Conservation (phyloP, 2,329 filamentous ascomycete genomes). For the Acephala macrosclerotiorum region DNA sequence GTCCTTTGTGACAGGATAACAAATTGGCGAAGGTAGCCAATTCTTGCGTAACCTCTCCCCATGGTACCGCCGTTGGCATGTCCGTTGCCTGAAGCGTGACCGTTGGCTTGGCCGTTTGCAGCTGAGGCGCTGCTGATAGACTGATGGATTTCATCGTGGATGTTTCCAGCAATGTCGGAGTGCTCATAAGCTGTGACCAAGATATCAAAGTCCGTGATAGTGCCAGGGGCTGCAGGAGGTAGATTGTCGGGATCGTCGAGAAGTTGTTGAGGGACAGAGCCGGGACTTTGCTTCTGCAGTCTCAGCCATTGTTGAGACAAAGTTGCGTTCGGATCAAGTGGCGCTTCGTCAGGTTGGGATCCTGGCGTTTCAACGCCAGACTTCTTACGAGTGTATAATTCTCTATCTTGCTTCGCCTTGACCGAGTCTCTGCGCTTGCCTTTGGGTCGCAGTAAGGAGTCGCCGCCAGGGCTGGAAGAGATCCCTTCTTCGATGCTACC, state of each 20-base stretch:
- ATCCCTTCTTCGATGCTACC: slow-evolving; percentile 71
- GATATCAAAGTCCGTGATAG: slow-evolving; percentile 79
- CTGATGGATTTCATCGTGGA: slow-evolving; percentile 79
- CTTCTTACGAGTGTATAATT: slow-evolving; percentile 87
- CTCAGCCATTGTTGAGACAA: slow-evolving; percentile 66
- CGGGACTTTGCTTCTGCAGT: slow-evolving; percentile 59
- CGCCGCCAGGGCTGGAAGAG: slow-evolving; percentile 63
- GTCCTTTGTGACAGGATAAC: slow-evolving; percentile 87
- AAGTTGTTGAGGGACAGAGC: slow-evolving; percentile 63
- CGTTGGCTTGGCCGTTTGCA: slow-evolving; percentile 70
- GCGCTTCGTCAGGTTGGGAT: slow-evolving; percentile 67
- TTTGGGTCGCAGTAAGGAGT: slow-evolving; percentile 70
- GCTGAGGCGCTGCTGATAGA: slow-evolving; percentile 69
- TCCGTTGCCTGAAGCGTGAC: slow-evolving; percentile 58
- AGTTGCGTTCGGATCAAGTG: slow-evolving; percentile 49
- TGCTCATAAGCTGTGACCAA: slow-evolving; percentile 78
- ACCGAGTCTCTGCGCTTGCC: slow-evolving; percentile 80
- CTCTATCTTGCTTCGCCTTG: slow-evolving; percentile 84
- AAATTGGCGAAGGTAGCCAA: slow-evolving; percentile 84
- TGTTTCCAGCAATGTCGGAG: slow-evolving; percentile 78
- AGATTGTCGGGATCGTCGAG: slow-evolving; percentile 74
- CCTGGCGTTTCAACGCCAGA: slow-evolving; percentile 68
- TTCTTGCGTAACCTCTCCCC: slow-evolving; percentile 81
- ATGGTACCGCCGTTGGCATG: slow-evolving; percentile 61
- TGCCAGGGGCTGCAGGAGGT: slow-evolving; percentile 63